Base-by-base conservation (phyloP, 257 asterid species). In the Salvia hispanica region DNA sequence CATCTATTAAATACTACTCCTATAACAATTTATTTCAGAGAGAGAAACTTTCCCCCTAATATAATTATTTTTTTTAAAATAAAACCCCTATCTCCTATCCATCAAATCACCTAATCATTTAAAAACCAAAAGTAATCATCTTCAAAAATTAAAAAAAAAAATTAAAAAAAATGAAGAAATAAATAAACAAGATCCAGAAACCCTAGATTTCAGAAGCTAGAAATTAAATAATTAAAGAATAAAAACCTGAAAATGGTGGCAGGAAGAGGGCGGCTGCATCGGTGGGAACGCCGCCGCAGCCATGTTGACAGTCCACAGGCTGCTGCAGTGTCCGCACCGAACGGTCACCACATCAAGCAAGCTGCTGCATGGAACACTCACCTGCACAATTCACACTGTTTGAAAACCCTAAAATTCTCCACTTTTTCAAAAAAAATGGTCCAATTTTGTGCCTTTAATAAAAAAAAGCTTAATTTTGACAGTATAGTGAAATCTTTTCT, bases 311-410 rank as follows among this genome's bases (percentile, higher is more conserved):
- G 84, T 85, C 97, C 97, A 90, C 46, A 90, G 72, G 76, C 88
- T 90, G 69, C 86, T 68, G 74, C 97, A 90, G 84, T 90, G 97
- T 45, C 97, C 97, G 64, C 97, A 90, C 81, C 97, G 85, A 74
- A 90, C 92, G 69, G 97, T 90, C 94, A 90, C 97, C 5, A 82
- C 76, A 58, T 90, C 97, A 43, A 78, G 78, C 82, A 87, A 76
- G 84, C 83, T 87, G 53, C 79, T 88, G 91, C 95, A 87, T 82
- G 97, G 97, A 62, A 90, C 97, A 78, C 95, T 86, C 79, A 90
- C 97, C 97, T 90, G 68, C 48, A 84, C 5, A 47, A 57, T 57
- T 15, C 12, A 25, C 11, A 28, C 15, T 28, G 0, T 31, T 10
- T 7, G 9, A 55, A 25, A 18, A 51, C 61, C 67, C 57, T 48